Base-by-base conservation (phyloP, 2,329 filamentous ascomycete genomes). In the Chaetomium sp. region DNA sequence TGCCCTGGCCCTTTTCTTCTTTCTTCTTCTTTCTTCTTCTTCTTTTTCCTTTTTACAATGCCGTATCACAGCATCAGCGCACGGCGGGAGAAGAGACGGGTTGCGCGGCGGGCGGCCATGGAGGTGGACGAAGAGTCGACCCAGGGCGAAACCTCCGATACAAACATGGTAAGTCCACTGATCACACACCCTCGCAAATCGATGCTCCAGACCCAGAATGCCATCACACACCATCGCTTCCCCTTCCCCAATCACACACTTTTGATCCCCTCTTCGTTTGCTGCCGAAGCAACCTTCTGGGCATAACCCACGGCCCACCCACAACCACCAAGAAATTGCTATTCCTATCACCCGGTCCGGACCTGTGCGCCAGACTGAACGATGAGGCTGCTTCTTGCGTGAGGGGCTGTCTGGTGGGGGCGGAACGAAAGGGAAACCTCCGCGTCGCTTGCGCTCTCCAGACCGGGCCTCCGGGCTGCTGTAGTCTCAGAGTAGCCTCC, bases 321-420 rank as follows among this genome's bases (percentile, higher is more conserved):
- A 35, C 13, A n/a, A 21, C 5, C 31, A 57, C 25, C 31, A 19
- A 57, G 35, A 57, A 57, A n/a, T 23, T 10, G 21, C 3, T n/a
- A 38, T 38, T 7, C 35, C n/a, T 10, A 27, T 45, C 21, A 57
- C 54, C 33, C 54, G 21, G 23, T 45, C 54, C 16, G 35, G 54
- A 57, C 54, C 54, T 27, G 23, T 25, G 54, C 54, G 54, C 54
- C 35, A 13, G 54, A 27, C 54, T 19, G 54, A 57, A 23, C 21
- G 54, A 27, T 25, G 54, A 16, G 33, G 25, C 21, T 21, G 25
- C 3, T 57, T 57, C 27, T 57, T 57, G 54, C 12, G 25, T 45
- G 54, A 42, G 23, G 54, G 35, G 54, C 33, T 57, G 54, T 23
- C 54, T 57, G 54, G 33, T 25, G 31, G 21, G 54, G 54, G 53